Base-by-base conservation (phyloP, 805 yeast genomes). In the Torulaspora indica region DNA sequence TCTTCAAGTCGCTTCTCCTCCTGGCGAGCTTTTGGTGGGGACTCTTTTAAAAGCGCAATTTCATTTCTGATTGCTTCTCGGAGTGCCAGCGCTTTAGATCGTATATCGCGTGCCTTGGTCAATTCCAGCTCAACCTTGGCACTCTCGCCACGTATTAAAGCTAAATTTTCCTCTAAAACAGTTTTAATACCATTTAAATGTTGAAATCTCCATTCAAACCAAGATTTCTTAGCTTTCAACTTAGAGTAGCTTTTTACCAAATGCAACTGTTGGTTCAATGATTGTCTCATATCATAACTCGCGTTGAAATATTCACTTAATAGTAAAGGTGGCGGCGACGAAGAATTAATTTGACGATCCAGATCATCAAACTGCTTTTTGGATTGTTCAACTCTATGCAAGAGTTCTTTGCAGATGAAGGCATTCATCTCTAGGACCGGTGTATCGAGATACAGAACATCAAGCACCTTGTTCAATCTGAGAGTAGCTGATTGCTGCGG, bases 181-280 rank as follows among this genome's bases (percentile, higher is more conserved):
- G 38, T 58, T 25, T 72, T 54, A 12, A 80, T 64, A 32, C 77
- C 79, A 18, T 67, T 64, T 5, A 75, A 55, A 37, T 79, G 70
- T 48, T 77, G 76, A 9, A 67, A 57, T 47, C 85, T 64, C 88
- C 87, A 81, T 39, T 72, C 74, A 51, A 76, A 77, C 85, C 86
- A 81, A 0, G 74, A 74, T 30, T 70, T 72, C 46, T 68, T 70
- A 0, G 85, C 77, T 53, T 76, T 77, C 24, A 72, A 66, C 24
- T 78, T 67, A 0, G 85, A 70, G 46, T 63, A 74, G 24, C 70
- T 74, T 54, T 78, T 77, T 34, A 80, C 63, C 9, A 73, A 46
- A 46, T 71, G 73, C 38, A 80, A 69, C 47, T 76, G 75, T n/a
- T 72, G 61, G 29, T 69, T 71, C 70, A 78, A 68, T 1, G 58